phyloP scores from a whole-genome alignment of 495 filamentous ascomycete genomes.

The Eremomyces bilateralis region DNA sequence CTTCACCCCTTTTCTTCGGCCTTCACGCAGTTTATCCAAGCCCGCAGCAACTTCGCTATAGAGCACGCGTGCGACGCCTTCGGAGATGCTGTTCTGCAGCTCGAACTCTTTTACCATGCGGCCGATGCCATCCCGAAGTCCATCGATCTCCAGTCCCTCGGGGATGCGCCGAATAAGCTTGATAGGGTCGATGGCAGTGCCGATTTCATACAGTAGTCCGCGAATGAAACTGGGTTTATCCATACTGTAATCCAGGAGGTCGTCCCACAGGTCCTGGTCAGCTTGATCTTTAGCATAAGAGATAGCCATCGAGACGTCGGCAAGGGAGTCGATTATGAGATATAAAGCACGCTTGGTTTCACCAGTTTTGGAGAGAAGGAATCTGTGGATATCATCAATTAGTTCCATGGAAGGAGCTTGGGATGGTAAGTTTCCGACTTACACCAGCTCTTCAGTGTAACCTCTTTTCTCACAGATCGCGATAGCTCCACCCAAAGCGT shows the following conservation, averaged over 20 bases:
- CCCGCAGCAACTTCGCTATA: slow-evolving; percentile 66
- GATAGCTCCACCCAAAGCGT: slow-evolving; percentile 63
- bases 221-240: slow-evolving; percentile 88
- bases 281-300: slow-evolving; percentile 82
- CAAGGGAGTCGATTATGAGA: slow-evolving; percentile 72
- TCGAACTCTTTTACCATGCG: slow-evolving; percentile 84
- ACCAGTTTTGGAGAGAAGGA: slow-evolving; percentile 82
- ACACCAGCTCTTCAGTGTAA: slow-evolving; percentile 72
- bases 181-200: slow-evolving; percentile 77
- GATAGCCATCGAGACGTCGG: slow-evolving; percentile 78
- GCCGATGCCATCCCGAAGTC: slow-evolving; percentile 61
- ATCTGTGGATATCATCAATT: slow-evolving; percentile 16
- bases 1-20: slow-evolving; percentile 65
- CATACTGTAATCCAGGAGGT: slow-evolving; percentile 87
- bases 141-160: slow-evolving; percentile 74
- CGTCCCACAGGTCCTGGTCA: slow-evolving; percentile 81
- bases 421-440: slow-evolving; percentile 7
- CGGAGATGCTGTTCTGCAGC: slow-evolving; percentile 73
- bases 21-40: slow-evolving; percentile 53
- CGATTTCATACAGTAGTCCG: slow-evolving; percentile 78
- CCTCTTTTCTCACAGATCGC: slow-evolving; percentile 53
- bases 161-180: slow-evolving; percentile 78
- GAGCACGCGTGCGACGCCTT: slow-evolving; percentile 71
- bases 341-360: slow-evolving; percentile 75
- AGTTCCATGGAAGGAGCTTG: not conserved